Percentiles rank a stretch among this genome's conserved stretches.
phyloP scores from a whole-genome alignment of 352 stramenopile genomes.

The Thalassiosira hispida region DNA sequence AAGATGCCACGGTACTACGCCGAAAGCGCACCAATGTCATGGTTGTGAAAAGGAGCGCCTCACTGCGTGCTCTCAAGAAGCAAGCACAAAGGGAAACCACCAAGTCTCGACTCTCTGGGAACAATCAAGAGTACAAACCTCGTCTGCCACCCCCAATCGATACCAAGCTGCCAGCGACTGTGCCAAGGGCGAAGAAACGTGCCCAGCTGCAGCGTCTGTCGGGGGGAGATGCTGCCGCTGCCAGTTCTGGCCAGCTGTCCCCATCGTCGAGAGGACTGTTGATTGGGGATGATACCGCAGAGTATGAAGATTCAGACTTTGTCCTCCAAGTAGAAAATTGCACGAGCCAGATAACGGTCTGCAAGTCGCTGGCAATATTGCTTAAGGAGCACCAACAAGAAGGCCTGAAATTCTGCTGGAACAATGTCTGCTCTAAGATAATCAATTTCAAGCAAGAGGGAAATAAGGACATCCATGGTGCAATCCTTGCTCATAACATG shows the following conservation, averaged over 20 bases:
- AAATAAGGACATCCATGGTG: conserved; percentile 53
- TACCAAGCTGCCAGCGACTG: not conserved
- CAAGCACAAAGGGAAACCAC: conserved; percentile 29
- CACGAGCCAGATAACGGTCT: conserved; percentile 39
- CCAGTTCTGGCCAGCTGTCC: conserved; percentile 10
- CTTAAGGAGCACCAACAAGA: conserved; percentile 80
- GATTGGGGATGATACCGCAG: conserved; percentile 31
- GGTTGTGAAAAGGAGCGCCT: conserved; percentile 22
- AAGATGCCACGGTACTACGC: conserved; percentile 24
- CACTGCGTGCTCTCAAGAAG: conserved; percentile 28
- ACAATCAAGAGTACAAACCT: conserved; percentile 44
- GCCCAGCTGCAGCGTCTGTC: conserved; percentile 37
- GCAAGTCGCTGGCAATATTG: conserved; percentile 47
- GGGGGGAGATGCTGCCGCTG: not conserved
- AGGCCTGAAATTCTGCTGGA: conserved; percentile 78
- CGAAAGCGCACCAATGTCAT: conserved; percentile 16
- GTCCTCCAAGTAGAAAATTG: conserved; percentile 42
- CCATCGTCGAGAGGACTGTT: conserved; percentile 30
- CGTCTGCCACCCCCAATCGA: conserved; percentile 10
- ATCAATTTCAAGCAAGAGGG: conserved; percentile 18
- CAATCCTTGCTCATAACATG: conserved; percentile 82
- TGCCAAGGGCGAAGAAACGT: conserved; percentile 52
- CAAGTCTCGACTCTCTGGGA: conserved; percentile 7
- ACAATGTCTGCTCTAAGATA: conserved; percentile 72
- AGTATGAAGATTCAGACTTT: conserved; percentile 45